Evolutionary conservation across 2,329 filamentous ascomycete genomes (phyloP).

Genomic region (Cryphonectria japonica): DNA sequence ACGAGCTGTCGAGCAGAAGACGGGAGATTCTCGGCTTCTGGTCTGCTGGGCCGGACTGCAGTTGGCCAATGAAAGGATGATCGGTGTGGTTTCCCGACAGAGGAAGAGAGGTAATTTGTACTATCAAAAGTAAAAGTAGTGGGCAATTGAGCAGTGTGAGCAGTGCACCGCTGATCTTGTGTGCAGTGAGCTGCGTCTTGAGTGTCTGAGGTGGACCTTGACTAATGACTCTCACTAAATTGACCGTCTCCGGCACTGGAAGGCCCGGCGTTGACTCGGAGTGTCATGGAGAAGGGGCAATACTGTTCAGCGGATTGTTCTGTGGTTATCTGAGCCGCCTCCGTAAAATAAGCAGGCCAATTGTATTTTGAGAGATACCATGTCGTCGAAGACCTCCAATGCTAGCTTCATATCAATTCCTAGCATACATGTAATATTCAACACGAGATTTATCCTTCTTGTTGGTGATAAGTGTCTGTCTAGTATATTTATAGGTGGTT

Average conservation of each 20-base stretch:
- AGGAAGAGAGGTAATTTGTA: not conserved
- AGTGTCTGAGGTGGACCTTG: not conserved
- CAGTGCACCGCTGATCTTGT: not conserved
- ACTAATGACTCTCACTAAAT: slow-evolving; percentile 10
- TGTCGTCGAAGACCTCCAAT: not conserved
- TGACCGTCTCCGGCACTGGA: not conserved
- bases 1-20: not conserved
- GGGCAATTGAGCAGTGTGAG: not conserved
- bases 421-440: not conserved
- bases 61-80: not conserved
- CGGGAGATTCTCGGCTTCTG: slow-evolving; percentile 2
- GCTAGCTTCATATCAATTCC: not conserved
- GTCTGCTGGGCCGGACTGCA: not conserved
- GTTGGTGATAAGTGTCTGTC: not conserved
- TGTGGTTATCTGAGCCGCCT: not conserved
- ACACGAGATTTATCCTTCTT: not conserved
- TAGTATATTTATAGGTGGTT: not conserved
- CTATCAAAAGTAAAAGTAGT: not conserved
- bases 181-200: not conserved
- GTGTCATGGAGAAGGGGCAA: not conserved
- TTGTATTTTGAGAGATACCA: not conserved
- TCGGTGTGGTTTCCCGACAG: not conserved
- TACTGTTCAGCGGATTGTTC: not conserved
- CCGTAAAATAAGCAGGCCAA: not conserved
- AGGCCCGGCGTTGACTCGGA: slow-evolving; percentile 12